These are phyloP conservation scores for Antitrichia curtipendula DNA, from an alignment of 225 moss, liverwort and hornwort genomes.

Conservation along the genomic window DNA sequence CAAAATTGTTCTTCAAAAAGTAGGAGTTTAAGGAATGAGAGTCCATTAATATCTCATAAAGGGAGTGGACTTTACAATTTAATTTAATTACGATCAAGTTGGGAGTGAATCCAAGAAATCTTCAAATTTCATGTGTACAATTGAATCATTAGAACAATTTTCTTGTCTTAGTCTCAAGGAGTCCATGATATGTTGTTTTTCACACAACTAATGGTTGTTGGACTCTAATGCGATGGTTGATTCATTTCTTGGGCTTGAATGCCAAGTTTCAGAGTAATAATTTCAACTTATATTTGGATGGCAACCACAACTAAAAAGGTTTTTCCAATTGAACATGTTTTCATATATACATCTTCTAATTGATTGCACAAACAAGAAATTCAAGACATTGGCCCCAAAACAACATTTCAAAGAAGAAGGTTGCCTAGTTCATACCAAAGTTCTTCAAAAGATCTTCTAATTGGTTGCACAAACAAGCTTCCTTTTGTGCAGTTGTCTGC, in stretches of 20 bases:
- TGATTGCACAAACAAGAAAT: too few species aligned
- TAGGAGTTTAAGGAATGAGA: too few species aligned
- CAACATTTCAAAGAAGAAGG: not conserved
- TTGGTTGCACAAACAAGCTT: not conserved
- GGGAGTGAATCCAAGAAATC: too few species aligned
- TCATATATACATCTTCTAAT: too few species aligned
- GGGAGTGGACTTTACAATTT: too few species aligned
- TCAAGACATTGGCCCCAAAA: not conserved
- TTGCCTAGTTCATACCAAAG: not conserved
- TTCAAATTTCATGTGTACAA: too few species aligned
- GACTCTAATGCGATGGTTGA: not conserved
- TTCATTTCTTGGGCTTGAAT: not conserved
- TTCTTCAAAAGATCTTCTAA: not conserved
- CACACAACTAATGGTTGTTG: not conserved
- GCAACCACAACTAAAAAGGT: not conserved
- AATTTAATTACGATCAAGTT: too few species aligned
- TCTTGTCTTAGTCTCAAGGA: too few species aligned
- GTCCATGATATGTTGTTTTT: not conserved
- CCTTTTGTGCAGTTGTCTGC: fast-evolving
- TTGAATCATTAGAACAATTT: too few species aligned
- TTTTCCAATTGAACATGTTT: not conserved
- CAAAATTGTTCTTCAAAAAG: too few species aligned
- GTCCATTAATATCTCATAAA: too few species aligned
- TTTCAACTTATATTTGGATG: not conserved
- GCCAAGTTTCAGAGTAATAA: not conserved